phyloP scores from a whole-genome alignment of 257 asterid genomes.

The Solanum infundibuliforme region DNA sequence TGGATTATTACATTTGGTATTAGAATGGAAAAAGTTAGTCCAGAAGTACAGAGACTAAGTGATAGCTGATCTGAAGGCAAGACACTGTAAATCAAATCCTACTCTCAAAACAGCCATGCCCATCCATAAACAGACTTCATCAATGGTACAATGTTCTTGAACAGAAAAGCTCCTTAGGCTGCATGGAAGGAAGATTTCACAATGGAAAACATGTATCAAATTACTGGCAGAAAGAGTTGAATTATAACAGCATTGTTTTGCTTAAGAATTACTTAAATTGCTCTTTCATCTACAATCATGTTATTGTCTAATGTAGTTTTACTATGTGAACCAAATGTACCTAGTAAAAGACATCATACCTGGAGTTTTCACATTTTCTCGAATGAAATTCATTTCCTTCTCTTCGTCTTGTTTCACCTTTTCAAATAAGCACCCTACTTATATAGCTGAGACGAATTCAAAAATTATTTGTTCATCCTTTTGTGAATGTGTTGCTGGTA shows the following conservation, averaged over 20 bases:
- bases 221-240: neutral
- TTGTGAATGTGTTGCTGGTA: neutral
- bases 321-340: neutral
- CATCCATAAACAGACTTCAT: neutral
- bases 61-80: neutral
- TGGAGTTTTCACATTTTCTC: neutral
- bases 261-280: neutral
- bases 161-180: neutral
- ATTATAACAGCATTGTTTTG: neutral
- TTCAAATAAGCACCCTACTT: neutral
- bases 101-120: neutral
- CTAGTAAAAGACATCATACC: neutral
- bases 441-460: neutral
- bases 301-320: neutral
- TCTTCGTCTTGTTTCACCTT: neutral
- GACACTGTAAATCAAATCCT: neutral
- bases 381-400: neutral
- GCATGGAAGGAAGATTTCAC: neutral
- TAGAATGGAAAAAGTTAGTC: neutral
- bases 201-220: neutral
- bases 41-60: neutral
- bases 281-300: neutral
- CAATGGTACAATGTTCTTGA: neutral
- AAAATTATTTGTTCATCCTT: neutral
- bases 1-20: neutral